Evolutionary conservation across 768 basidiomycete species (phyloP), one percentile per base, ranked within the genome.

Genomic region (Boletus subcaerulescens): DNA sequence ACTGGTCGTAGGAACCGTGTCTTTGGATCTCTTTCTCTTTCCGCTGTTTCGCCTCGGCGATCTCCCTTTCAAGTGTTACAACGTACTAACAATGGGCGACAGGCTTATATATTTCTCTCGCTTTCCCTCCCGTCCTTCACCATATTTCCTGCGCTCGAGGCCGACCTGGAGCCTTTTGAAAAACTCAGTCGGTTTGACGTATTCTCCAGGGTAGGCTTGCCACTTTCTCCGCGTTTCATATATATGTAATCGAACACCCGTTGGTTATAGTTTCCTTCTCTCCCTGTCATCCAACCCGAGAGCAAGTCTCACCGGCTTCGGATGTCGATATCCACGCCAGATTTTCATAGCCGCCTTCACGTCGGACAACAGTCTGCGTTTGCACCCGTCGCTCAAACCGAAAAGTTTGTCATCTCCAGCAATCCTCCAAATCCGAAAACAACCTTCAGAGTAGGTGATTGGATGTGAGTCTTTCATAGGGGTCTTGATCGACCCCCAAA

Each of bases 371-470:
- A 58, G 14, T 31, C 45, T 5, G 59, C 46, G 8, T 2, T 43
- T 10, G 33, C 49, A 0, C 32, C 46, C 4, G 13, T 22, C 1
- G 9, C 54, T 17, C 69, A 66, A 12, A 41, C 56, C 4, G 65
- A 71, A 44, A 78, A 79, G 33, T 86, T 83, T 56, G 76, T 82
- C 5, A 74, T 87, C 49, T 89, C 86, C 17, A 81, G 68, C 61
- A 89, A 88, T 59, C 87, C 87, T 6, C 87, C 87, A 13, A 89
- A 87, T 64, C 83, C 85, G 14, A 78, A 80, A 61, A 81, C 80
- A 3, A 81, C 75, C 60, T 89, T 88, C 68, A 76, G 87, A 60
- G 72, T 79, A 5, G 87, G 87, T 15, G 87, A 89, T 64, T 89
- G 87, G 87, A 86, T 89, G 86, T 88, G 65, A 73, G 86, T 82